Evolutionary conservation across 2,329 filamentous ascomycete genomes (phyloP), one percentile per base, ranked within the genome.

Genomic region (Dothistroma septosporum): DNA sequence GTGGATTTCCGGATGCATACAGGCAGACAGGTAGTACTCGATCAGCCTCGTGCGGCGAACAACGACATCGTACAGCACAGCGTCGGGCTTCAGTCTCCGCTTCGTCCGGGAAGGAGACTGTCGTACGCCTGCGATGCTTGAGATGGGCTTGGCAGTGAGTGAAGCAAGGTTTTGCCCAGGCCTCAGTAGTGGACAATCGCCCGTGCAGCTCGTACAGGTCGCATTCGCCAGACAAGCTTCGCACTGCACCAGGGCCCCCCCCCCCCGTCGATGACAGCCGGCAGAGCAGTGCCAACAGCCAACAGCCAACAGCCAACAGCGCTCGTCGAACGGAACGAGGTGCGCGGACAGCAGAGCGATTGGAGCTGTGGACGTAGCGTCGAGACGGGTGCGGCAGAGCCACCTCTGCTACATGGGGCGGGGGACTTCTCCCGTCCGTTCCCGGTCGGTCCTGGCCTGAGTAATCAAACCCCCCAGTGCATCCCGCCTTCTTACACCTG

Each of bases 121-220:
- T 31, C 47, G 47, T 50, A 24, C 47, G 47, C 7, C 19, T 50
- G 19, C 19, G 22, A 11, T 12, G 19, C 2, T 11, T 3, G 22
- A 19, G 12, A n/a, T 16, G 2, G 14, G 46, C 55, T 48, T 53
- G 48, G 33, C 48, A 48, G 37, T 21, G 11, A 14, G 46, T 31
- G 58, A 28, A 22, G 33, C 57, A 14, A 37, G 52, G 49, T 55
- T 49, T 52, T 50, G 47, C 47, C 21, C 53, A 47, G 22, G 35
- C 47, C 47, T 50, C 19, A 1, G 7, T 21, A 16, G 47, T 28
- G 22, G 12, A 12, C 28, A 21, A 50, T 50, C 19, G 47, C 19
- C 47, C 47, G 28, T 1, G 55, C 46, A 16, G 37, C 46, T 57
- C 55, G 55, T 57, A 57, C 44, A 57, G 14, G 32, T 57, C 55